Evolutionary conservation across 306 rosid genomes (phyloP).

Genomic region (Quercus robur): DNA sequence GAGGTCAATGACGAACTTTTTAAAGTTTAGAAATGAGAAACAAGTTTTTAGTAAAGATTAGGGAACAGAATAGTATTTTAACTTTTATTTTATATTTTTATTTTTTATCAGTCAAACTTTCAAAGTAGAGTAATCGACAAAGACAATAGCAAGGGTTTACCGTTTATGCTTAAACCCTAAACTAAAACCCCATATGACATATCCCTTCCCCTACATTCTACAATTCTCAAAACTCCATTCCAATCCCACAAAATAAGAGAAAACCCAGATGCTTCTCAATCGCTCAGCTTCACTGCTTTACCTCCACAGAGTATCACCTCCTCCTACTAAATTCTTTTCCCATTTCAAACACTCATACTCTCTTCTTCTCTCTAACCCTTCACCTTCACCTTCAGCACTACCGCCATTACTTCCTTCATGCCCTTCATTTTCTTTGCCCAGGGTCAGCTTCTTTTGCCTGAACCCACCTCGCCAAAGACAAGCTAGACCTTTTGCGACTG

Average conservation of each 20-base stretch:
- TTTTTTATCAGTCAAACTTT: too few species aligned
- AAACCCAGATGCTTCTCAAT: slow-evolving; percentile 38
- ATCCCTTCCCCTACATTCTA: background rate
- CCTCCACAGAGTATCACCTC: slow-evolving; percentile 38
- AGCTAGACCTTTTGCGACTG: slow-evolving; percentile 30
- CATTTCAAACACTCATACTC: slow-evolving; percentile 37
- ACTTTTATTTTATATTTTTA: too few species aligned
- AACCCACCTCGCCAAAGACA: slow-evolving; percentile 26
- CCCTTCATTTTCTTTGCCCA: slow-evolving; percentile 21
- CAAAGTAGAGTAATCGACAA: too few species aligned
- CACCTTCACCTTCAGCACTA: background rate
- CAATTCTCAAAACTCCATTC: background rate
- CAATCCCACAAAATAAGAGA: slow-evolving; percentile 3
- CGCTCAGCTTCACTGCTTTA: slow-evolving; percentile 57
- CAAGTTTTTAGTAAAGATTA: too few species aligned
- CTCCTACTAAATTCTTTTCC: slow-evolving; percentile 40
- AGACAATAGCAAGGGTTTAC: too few species aligned
- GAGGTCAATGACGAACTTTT: too few species aligned
- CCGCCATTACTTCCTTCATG: slow-evolving; percentile 2
- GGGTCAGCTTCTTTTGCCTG: slow-evolving; percentile 33
- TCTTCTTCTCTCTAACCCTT: slow-evolving; percentile 24
- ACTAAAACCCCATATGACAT: slow-evolving; percentile 16
- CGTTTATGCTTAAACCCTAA: background rate
- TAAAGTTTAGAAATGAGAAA: too few species aligned
- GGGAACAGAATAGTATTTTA: too few species aligned